Percentiles rank a stretch among this genome's conserved stretches.
These are phyloP conservation scores for Cryphonectria nitschkei DNA, from an alignment of 2,329 filamentous ascomycete genomes.

Conservation along the genomic window DNA sequence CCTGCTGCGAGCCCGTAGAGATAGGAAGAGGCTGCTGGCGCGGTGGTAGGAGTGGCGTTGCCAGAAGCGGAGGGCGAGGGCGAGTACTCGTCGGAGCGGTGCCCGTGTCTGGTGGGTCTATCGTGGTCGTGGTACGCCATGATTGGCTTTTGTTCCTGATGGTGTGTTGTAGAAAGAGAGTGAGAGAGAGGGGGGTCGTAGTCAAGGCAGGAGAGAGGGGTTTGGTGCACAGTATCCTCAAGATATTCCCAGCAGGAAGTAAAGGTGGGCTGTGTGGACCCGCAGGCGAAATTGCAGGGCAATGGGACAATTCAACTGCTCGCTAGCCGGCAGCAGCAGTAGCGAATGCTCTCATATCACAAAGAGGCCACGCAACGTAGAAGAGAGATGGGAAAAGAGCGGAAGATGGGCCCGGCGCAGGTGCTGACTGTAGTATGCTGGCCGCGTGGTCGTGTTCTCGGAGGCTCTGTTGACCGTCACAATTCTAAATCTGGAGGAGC, in stretches of 20 bases:
- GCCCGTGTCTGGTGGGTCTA: conserved; percentile 17
- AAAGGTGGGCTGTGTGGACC: conserved; percentile 1
- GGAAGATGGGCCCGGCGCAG: no score
- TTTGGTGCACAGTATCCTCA: background rate
- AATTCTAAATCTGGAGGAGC: conserved; percentile 2
- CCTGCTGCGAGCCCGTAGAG: conserved; percentile 44
- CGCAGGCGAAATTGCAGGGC: conserved; percentile 8
- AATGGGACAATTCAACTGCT: background rate
- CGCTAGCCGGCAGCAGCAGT: conserved; percentile 1
- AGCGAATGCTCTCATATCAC: conserved; percentile 12
- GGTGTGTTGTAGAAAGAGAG: background rate
- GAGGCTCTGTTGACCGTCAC: background rate
- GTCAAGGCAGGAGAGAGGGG: background rate
- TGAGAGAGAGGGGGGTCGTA: background rate
- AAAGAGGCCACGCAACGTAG: conserved; percentile 10
- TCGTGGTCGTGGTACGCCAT: conserved; percentile 28
- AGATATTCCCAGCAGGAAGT: background rate
- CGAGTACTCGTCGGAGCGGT: conserved; percentile 22
- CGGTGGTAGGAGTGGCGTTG: conserved; percentile 36
- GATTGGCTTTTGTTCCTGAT: conserved; percentile 8
- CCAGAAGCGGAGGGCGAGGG: conserved; percentile 35
- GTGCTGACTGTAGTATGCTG: background rate
- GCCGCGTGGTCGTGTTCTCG: background rate
- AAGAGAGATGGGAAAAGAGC: conserved; percentile 7
- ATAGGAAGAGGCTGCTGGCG: conserved; percentile 35